Evolutionary conservation across 352 stramenopile genomes (phyloP).

Genomic region (Phytophthora parvispora): DNA sequence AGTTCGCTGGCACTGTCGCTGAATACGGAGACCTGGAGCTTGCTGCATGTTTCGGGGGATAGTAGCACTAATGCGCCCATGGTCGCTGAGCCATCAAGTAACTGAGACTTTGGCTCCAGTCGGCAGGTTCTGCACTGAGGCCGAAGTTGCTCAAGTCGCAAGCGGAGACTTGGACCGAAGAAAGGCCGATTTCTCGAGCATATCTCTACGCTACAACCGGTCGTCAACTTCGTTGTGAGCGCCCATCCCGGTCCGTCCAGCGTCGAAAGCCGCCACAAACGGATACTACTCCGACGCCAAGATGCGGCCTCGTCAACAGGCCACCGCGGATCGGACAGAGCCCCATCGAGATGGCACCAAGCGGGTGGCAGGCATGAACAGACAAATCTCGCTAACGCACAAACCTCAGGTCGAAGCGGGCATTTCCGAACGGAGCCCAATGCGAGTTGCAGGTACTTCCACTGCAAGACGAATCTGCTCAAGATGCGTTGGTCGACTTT

Average conservation of each 20-base stretch:
- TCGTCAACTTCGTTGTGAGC: no score
- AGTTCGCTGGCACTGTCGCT: conserved; percentile 37
- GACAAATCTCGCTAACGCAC: conserved; percentile 7
- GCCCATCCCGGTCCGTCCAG: conserved; percentile 9
- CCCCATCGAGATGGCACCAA: background rate
- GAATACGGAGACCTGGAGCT: conserved; percentile 46
- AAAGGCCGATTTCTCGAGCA: background rate
- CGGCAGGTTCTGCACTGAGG: conserved; percentile 17
- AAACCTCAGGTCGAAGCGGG: no score
- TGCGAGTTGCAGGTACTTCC: no score
- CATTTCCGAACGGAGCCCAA: no score
- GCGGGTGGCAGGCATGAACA: background rate
- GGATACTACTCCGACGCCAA: background rate
- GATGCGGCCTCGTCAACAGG: conserved; percentile 4
- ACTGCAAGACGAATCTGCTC: conserved; percentile 12
- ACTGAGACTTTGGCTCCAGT: conserved; percentile 7
- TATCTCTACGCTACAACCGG: background rate
- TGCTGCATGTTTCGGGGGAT: conserved; percentile 30
- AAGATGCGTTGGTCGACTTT: conserved; percentile 2
- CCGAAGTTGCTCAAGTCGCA: no score
- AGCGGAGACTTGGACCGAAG: no score
- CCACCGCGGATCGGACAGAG: background rate
- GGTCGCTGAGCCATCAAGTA: conserved; percentile 4
- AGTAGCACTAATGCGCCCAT: conserved; percentile 21
- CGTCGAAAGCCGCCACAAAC: conserved; percentile 5